Base-by-base conservation (phyloP, 306 rosid genomes). In the Sophora flavescens region DNA sequence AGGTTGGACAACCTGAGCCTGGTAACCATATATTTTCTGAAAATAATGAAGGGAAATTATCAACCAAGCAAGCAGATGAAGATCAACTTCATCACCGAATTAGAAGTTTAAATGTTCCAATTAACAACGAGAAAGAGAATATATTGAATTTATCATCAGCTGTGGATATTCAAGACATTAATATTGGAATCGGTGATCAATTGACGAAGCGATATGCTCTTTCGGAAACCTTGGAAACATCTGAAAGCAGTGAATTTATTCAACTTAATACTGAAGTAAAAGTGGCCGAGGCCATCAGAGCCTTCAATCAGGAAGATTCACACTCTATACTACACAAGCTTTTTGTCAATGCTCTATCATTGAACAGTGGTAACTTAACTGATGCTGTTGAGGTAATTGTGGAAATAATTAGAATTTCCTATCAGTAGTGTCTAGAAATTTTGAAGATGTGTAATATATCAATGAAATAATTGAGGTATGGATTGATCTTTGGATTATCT, bases 271-370 rank as follows among this genome's bases (percentile, higher is more conserved):
- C 86, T 78, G 93, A 84, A 70, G 90, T 84, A 42, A 76, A 68
- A 58, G 85, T 82, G 79, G 72, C 80, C 81, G 80, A 89, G 66
- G 82, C 80, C 3, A 2, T 61, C 3, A 85, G 75, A 22, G 91
- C 72, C 67, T 67, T 85, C 58, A 79, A 72, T 86, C 82, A 76
- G 60, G 90, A 68, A 30, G 79, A 59, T 76, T 83, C 93, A 64
- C 80, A 87, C 74, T 90, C 99, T 80, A 78, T 91, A 66, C 83
- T 96, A 51, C 91, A 82, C 35, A 92, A 91, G 83, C 81, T 96
- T 80, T 93, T 96, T 57, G 86, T 90, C 70, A 65, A 80, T 85
- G 80, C 88, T 70, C 82, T 84, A 78, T 60, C 90, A 39, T 65
- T 76, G 48, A 86, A 83, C 68, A 82, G 64, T 64, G 88, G 80